Conservation (phyloP, 108 stramenopile genomes). For the Nitzschia inconspicua region DNA sequence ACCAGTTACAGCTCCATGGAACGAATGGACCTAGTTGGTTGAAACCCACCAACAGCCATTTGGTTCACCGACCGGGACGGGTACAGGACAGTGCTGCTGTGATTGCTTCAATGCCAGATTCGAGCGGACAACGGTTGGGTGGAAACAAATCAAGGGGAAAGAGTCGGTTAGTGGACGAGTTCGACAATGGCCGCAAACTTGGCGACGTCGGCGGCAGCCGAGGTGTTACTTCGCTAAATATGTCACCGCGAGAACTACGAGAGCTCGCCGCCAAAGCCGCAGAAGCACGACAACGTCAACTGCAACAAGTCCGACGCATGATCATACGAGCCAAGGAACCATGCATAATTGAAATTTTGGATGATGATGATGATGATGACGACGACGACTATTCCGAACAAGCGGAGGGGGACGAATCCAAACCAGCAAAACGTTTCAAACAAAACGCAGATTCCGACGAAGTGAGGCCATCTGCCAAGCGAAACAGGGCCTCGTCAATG, state of each 20-base stretch:
- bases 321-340: constrained; percentile 37
- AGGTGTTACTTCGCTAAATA: neutral
- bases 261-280: constrained; percentile 32
- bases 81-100: neutral
- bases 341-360: constrained; percentile 36
- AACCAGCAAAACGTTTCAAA: neutral
- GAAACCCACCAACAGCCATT: neutral
- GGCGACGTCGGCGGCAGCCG: no score
- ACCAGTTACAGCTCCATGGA: constrained; percentile 24
- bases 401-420: neutral
- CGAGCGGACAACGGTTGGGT: constrained; percentile 31
- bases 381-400: neutral
- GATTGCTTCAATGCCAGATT: constrained; percentile 1
- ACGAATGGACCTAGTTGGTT: neutral
- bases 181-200: constrained; percentile 14
- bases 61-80: neutral
- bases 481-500: no score
- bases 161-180: constrained; percentile 29
- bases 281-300: constrained; percentile 27
- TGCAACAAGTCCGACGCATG: constrained; percentile 23
- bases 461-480: no score
- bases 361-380: constrained; percentile 3
- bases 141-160: constrained; percentile 12
- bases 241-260: neutral
- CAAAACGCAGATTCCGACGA: no score